phyloP scores from a whole-genome alignment of 148 eudicot species.

The Cornus kousa region DNA sequence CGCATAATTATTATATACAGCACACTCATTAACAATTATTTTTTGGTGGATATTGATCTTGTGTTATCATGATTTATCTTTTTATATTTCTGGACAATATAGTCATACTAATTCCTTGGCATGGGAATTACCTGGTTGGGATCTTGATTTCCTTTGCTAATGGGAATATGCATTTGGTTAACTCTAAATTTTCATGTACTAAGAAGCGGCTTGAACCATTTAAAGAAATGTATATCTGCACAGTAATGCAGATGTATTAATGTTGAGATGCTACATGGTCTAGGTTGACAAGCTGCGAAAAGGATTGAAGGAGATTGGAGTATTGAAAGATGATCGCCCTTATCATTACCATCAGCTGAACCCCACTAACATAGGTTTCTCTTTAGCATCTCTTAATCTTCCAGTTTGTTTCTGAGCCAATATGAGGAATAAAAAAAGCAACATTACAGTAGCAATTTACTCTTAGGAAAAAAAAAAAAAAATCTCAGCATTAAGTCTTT shows the following conservation, averaged over 20 bases:
- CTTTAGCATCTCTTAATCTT: slow-evolving; percentile 5
- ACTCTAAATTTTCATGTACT: too few relatives aligned
- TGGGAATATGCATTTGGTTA: not conserved
- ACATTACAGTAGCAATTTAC: not conserved
- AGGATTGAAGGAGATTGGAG: slow-evolving; percentile 74
- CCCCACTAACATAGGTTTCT: slow-evolving; percentile 86
- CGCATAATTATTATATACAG: too few relatives aligned
- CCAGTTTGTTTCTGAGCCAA: not conserved
- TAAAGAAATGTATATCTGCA: not conserved
- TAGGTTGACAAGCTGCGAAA: slow-evolving; percentile 68
- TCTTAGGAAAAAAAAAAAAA: not conserved
- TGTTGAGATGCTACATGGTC: slow-evolving; percentile 11
- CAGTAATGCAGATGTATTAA: not conserved
- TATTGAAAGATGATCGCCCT: slow-evolving; percentile 51
- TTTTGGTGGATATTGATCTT: too few relatives aligned
- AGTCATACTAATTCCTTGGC: not conserved
- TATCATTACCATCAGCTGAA: slow-evolving; percentile 72
- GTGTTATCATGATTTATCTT: too few relatives aligned
- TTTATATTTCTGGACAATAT: too few relatives aligned
- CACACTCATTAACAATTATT: too few relatives aligned
- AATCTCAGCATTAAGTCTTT: not conserved
- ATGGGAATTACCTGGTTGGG: not conserved
- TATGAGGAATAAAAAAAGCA: slow-evolving; percentile 11
- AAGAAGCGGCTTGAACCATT: slow-evolving; percentile 6
- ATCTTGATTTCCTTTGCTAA: not conserved